Percentiles rank a stretch among this genome's conserved stretches.
phyloP scores from a whole-genome alignment of 2,329 filamentous ascomycete species.

The Microcyclospora tardicrescens region DNA sequence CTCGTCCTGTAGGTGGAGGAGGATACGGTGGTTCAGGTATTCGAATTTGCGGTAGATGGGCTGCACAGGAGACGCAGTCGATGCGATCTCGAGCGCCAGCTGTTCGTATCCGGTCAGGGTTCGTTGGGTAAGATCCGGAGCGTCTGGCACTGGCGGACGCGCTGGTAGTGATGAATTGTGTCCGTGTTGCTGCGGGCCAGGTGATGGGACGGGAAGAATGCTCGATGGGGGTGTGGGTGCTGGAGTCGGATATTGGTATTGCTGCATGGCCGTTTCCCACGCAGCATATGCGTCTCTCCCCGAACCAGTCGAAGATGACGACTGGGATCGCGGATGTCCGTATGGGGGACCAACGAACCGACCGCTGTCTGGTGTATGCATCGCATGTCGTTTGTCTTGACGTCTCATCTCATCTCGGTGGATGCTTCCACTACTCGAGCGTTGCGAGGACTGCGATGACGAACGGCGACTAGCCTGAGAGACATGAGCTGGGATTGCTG shows the following conservation, averaged over 20 bases:
- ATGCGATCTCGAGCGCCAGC: slow-evolving; percentile 43
- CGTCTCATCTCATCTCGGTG: slow-evolving; percentile 14
- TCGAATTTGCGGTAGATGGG: slow-evolving; percentile 78
- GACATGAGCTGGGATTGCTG: slow-evolving; percentile 1
- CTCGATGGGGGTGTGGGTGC: too few relatives aligned
- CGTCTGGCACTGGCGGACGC: slow-evolving; percentile 16
- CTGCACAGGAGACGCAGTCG: slow-evolving; percentile 8
- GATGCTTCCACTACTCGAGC: slow-evolving; percentile 6
- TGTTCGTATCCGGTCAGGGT: slow-evolving; percentile 46
- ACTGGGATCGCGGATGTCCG: slow-evolving; percentile 15
- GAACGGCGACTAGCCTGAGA: slow-evolving; percentile 9
- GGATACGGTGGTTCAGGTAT: slow-evolving; percentile 64
- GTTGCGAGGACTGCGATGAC: slow-evolving; percentile 8
- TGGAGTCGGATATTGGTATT: slow-evolving; percentile 14
- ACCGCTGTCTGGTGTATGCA: slow-evolving; percentile 5
- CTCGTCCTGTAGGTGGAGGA: slow-evolving; percentile 78
- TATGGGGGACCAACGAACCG: slow-evolving; percentile 12
- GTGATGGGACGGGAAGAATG: slow-evolving; percentile 6
- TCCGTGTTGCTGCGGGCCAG: slow-evolving; percentile 7
- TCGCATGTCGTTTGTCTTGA: slow-evolving; percentile 12
- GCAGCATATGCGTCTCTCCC: slow-evolving; percentile 11
- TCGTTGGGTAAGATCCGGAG: slow-evolving; percentile 17
- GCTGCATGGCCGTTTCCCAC: slow-evolving; percentile 15
- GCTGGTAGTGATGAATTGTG: slow-evolving; percentile 5
- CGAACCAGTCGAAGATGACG: slow-evolving; percentile 13